A percentile compares a stretch with the other conserved stretches of the same genome.
phyloP scores from a whole-genome alignment of 306 rosid genomes.

The Pterocarpus macrocarpus region DNA sequence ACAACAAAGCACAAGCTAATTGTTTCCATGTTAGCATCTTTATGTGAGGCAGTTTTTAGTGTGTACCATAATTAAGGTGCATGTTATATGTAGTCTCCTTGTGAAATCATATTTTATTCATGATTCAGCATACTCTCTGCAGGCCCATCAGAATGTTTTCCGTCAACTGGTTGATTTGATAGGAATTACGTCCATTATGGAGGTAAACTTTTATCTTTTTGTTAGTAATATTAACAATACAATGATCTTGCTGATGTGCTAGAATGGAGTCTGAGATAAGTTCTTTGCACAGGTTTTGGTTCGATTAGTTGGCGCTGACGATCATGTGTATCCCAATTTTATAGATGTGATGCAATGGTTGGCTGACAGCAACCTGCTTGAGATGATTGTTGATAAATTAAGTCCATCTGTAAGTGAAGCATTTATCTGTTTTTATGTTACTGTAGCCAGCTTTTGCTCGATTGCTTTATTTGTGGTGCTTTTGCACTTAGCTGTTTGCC shows the following conservation, averaged over 20 bases:
- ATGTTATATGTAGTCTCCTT: constrained; percentile 30
- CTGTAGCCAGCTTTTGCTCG: constrained; percentile 30
- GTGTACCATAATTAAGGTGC: constrained; percentile 1
- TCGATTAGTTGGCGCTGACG: constrained; percentile 93
- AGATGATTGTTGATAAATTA: constrained; percentile 95
- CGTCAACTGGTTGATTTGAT: constrained; percentile 94
- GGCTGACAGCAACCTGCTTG: constrained; percentile 93
- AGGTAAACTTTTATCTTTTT: constrained; percentile 60
- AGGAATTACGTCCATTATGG: constrained; percentile 99
- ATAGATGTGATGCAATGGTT: constrained; percentile 97
- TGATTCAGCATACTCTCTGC: constrained; percentile 44
- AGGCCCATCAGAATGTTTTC: constrained; percentile 96
- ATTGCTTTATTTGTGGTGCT: constrained; percentile 9
- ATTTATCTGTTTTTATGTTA: constrained; percentile 38
- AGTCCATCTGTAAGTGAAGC: constrained; percentile 82
- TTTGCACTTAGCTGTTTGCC: constrained; percentile 16
- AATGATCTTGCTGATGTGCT: constrained; percentile 20
- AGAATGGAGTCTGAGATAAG: constrained; percentile 45
- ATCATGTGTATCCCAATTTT: constrained; percentile 93
- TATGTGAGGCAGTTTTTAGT: constrained; percentile 24
- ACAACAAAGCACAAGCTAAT: not conserved
- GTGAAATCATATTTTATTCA: constrained; percentile 38
- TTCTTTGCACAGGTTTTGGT: constrained; percentile 82
- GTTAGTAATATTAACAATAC: constrained; percentile 7
- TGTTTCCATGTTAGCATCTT: constrained; percentile 5